Evolutionary conservation across 306 rosid species (phyloP).

Genomic region (Cucurbita moschata): DNA sequence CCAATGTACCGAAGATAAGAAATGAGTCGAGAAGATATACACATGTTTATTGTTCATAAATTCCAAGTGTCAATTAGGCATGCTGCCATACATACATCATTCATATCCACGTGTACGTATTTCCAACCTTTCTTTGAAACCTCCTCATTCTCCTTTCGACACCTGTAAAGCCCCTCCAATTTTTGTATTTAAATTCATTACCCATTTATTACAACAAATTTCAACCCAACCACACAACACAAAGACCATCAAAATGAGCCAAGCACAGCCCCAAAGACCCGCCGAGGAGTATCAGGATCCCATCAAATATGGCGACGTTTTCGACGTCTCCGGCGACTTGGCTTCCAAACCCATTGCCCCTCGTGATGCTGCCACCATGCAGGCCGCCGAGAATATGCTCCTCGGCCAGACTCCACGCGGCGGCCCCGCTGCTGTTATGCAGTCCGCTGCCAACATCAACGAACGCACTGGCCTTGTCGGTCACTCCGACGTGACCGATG

Average conservation of each 20-base stretch:
- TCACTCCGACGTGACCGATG: constrained; percentile 10
- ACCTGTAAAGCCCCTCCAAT: too few relatives aligned
- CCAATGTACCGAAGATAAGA: too few relatives aligned
- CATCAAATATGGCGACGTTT: constrained; percentile 48
- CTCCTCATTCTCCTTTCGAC: too few relatives aligned
- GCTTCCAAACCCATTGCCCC: constrained; percentile 32
- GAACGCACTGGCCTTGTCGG: constrained; percentile 10
- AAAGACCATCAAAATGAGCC: background rate
- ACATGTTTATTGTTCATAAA: too few relatives aligned
- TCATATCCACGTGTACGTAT: too few relatives aligned
- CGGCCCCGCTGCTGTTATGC: constrained; percentile 52
- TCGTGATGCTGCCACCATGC: constrained; percentile 39
- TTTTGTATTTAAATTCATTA: background rate
- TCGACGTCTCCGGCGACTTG: constrained; percentile 40
- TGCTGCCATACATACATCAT: too few relatives aligned
- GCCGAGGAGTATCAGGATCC: constrained; percentile 12
- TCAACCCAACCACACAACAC: background rate
- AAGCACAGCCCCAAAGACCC: background rate
- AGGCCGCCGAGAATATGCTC: constrained; percentile 35
- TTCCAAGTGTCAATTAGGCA: too few relatives aligned
- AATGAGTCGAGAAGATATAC: too few relatives aligned
- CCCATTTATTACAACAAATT: background rate
- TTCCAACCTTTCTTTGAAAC: too few relatives aligned
- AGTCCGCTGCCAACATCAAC: constrained; percentile 38
- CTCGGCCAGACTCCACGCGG: constrained; percentile 42